Evolutionary conservation across 2,329 filamentous ascomycete species (phyloP).

Genomic region (Botrytis cinerea): DNA sequence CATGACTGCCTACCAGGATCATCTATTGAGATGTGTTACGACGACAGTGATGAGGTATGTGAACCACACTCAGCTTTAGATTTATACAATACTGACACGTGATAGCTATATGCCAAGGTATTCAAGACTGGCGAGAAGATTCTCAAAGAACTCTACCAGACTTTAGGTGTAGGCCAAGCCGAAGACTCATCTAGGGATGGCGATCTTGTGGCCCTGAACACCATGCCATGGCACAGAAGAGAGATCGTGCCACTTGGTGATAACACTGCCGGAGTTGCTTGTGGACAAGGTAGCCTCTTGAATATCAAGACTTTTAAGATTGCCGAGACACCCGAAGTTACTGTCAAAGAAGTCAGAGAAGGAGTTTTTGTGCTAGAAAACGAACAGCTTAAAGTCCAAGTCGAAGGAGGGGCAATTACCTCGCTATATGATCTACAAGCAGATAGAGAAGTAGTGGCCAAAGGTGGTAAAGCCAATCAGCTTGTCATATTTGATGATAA

Average conservation of each 20-base stretch:
- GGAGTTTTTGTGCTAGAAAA: slow-evolving; percentile 81
- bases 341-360: slow-evolving; percentile 52
- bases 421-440: slow-evolving; percentile 77
- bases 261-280: slow-evolving; percentile 55
- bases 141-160: slow-evolving; percentile 66
- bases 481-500: slow-evolving; percentile 97
- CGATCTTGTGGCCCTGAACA: slow-evolving; percentile 72
- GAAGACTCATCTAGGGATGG: slow-evolving; percentile 46
- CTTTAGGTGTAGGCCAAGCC: slow-evolving; percentile 62
- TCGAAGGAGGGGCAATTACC: slow-evolving; percentile 75
- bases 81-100: slow-evolving; percentile 36
- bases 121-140: slow-evolving; percentile 75
- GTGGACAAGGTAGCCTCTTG: slow-evolving; percentile 56
- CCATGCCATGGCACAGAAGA: slow-evolving; percentile 79
- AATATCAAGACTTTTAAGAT: slow-evolving; percentile 53
- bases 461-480: slow-evolving; percentile 79
- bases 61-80: background rate
- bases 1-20: slow-evolving; percentile 96
- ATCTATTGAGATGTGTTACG: slow-evolving; percentile 96
- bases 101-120: slow-evolving; percentile 74
- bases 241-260: slow-evolving; percentile 68
- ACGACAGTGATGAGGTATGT: slow-evolving; percentile 80
- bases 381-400: slow-evolving; percentile 69
- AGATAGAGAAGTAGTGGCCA: slow-evolving; percentile 75
- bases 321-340: slow-evolving; percentile 51